phyloP scores from a whole-genome alignment of 1,139 yeast genomes.

The Wickerhamomyces sp. region DNA sequence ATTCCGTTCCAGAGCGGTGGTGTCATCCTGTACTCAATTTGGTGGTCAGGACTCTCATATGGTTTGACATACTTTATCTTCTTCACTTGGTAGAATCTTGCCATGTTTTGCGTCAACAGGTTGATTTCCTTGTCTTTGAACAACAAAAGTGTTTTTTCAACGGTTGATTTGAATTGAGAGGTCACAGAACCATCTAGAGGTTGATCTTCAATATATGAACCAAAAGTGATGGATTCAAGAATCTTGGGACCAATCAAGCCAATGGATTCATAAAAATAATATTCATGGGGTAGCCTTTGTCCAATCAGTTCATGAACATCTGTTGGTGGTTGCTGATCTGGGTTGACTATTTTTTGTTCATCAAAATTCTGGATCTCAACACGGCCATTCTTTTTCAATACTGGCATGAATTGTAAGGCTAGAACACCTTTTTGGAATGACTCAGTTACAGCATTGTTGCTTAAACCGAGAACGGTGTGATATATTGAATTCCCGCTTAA shows the following conservation, averaged over 20 bases:
- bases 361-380: conserved; percentile 50
- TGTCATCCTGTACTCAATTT: conserved; percentile 46
- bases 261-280: conserved; percentile 72
- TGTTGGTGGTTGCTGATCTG: conserved; percentile 53
- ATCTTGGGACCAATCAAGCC: conserved; percentile 69
- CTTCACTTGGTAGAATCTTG: conserved; percentile 82
- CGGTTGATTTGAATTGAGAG: conserved; percentile 51
- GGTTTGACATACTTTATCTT: conserved; percentile 55
- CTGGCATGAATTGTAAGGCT: conserved; percentile 58
- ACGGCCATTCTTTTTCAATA: conserved; percentile 61
- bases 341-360: conserved; percentile 4
- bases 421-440: conserved; percentile 49
- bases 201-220: conserved; percentile 57
- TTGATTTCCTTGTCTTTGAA: conserved; percentile 59
- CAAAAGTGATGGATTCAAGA: conserved; percentile 64
- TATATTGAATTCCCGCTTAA: conserved; percentile 43
- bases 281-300: conserved; percentile 82
- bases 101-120: conserved; percentile 65
- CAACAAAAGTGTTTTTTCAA: conserved; percentile 42
- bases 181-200: conserved; percentile 66
- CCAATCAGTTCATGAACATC: conserved; percentile 82
- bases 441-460: conserved; percentile 27
- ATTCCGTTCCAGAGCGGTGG: conserved; percentile 41
- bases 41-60: conserved; percentile 46
- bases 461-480: conserved; percentile 26